Evolutionary conservation across 208 protist species (phyloP), one percentile per base, ranked within the genome.

Genomic region (Trypanosoma grayi): DNA sequence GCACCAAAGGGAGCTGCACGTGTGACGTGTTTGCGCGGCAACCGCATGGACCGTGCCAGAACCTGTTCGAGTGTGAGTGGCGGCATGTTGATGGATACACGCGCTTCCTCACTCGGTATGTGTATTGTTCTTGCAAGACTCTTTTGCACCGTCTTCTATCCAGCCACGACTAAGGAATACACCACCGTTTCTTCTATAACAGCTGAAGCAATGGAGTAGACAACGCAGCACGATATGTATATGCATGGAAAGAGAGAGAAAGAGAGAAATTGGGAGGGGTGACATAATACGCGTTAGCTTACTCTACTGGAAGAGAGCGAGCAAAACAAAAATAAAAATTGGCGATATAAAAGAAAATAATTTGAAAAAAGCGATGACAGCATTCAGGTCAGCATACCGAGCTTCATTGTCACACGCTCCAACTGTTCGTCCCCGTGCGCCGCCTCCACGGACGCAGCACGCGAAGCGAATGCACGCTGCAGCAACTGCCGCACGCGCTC

Each of bases 31-130:
- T 71, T 56, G 0, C 70, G 68, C 2, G 84, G 83, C 27, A 92
- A 73, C 28, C 85, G 80, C 85, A 95, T 92, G 5, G 83, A 85
- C 4, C 85, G 85, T 62, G 85, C 88, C 33, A 95, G 70, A 31
- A 95, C 88, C 68, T 95, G 88, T 62, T 91, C 83, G 14, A 95
- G 75, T 39, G 85, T 92, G 22, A 87, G 79, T 2, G 83, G 80
- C 14, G 84, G 62, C 87, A 90, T 90, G 51, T 16, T 47, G n/a
- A n/a, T 58, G 20, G 22, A 14, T 22, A 11, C 20, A 31, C 34
- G 45, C n/a, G 18, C 30, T n/a, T n/a, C n/a, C n/a, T n/a, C n/a
- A n/a, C n/a, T n/a, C n/a, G n/a, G n/a, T n/a, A n/a, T n/a, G n/a
- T n/a, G n/a, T n/a, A n/a, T n/a, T n/a, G n/a, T n/a, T n/a, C n/a